Conservation (phyloP, 371 early-diverging fungal genomes). For the Entomophthora muscae region DNA sequence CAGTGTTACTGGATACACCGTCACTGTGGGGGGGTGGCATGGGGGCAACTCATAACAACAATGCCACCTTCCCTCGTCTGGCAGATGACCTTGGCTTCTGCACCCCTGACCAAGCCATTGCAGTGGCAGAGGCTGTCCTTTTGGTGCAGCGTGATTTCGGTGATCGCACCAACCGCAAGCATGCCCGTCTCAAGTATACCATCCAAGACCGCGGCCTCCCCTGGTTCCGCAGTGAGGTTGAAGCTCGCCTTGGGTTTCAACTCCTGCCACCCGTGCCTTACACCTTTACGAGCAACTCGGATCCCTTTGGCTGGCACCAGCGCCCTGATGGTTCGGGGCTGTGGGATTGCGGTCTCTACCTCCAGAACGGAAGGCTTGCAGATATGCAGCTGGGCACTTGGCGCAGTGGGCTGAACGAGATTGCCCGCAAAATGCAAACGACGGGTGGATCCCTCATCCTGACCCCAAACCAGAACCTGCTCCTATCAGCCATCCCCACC, state of each 20-base stretch:
- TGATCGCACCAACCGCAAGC: conserved; percentile 89
- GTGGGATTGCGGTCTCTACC: conserved; percentile 54
- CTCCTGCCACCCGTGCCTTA: conserved; percentile 45
- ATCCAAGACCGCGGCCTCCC: conserved; percentile 81
- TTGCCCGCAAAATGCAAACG: conserved; percentile 35
- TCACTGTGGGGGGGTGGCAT: conserved; percentile 90
- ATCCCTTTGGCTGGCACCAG: conserved; percentile 82
- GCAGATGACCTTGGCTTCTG: conserved; percentile 61
- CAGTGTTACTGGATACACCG: conserved; percentile 71
- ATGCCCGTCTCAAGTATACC: conserved; percentile 92
- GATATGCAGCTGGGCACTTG: conserved; percentile 56
- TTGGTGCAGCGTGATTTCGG: conserved; percentile 84
- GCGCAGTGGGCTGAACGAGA: conserved; percentile 60
- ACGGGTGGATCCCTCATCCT: conserved; percentile 66
- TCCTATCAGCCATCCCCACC: conserved; percentile 58
- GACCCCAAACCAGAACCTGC: conserved; percentile 79
- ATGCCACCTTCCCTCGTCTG: conserved; percentile 81
- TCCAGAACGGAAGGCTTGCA: conserved; percentile 83
- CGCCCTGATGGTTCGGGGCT: conserved; percentile 51
- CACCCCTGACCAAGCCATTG: conserved; percentile 54
- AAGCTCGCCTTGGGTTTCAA: conserved; percentile 50
- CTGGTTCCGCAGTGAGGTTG: conserved; percentile 75
- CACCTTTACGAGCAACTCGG: conserved; percentile 69
- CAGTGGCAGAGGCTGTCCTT: conserved; percentile 71
- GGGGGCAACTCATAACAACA: conserved; percentile 94